Evolutionary conservation across 331 rosid species (phyloP).

Genomic region (Rosa hybrid): DNA sequence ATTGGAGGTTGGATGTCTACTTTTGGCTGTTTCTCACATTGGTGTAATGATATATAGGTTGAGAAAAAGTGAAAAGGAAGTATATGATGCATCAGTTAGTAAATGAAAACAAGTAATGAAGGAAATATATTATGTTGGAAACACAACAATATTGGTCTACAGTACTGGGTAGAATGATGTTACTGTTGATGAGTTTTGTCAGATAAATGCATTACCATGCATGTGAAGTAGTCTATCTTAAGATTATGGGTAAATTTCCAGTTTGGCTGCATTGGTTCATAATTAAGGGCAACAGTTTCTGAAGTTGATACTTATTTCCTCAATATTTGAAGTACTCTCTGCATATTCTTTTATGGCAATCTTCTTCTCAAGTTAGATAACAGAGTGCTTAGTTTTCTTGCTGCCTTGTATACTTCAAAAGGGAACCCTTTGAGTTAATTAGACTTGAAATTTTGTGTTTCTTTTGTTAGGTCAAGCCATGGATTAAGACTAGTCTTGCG

Average conservation of each 20-base stretch:
- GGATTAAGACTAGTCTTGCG: constrained; percentile 92
- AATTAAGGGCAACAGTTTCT: background rate
- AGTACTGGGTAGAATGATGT: constrained; percentile 2
- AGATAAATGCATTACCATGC: constrained; percentile 16
- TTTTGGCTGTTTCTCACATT: constrained; percentile 23
- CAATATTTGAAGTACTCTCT: background rate
- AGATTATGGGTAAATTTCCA: background rate
- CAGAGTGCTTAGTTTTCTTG: constrained; percentile 16
- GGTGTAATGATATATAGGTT: constrained; percentile 12
- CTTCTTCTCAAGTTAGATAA: constrained; percentile 16
- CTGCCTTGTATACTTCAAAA: background rate
- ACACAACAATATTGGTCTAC: constrained; percentile 2
- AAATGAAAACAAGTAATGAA: constrained; percentile 1
- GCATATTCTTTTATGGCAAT: background rate
- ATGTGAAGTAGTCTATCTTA: background rate
- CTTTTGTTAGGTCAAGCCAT: constrained; percentile 70
- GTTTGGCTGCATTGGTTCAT: background rate
- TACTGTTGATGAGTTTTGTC: constrained; percentile 6
- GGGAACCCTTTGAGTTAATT: background rate
- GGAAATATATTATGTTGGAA: background rate
- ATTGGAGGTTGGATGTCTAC: constrained; percentile 65
- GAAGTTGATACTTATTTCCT: background rate
- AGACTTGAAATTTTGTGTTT: constrained; percentile 5
- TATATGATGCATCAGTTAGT: constrained; percentile 14
- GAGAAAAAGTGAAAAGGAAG: background rate